These are phyloP conservation scores for Magnaporthales sp. DNA, from an alignment of 2,329 filamentous ascomycete species.

Conservation along the genomic window DNA sequence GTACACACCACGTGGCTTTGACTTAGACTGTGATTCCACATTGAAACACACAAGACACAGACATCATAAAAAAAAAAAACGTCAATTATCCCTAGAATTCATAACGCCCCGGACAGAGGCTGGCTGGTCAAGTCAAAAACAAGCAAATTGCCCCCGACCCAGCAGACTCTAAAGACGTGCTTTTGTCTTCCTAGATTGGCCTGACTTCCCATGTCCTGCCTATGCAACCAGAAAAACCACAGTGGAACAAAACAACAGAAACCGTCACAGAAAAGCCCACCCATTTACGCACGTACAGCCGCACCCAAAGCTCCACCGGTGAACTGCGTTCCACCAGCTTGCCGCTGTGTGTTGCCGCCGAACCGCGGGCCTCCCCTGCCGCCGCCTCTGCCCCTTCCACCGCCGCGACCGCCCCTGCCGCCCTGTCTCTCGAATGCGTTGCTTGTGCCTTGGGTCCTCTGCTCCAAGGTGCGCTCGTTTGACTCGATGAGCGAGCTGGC, in stretches of 20 bases:
- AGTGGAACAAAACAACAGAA: conserved; percentile 2
- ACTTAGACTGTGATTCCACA: not conserved
- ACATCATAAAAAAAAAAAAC: conserved; percentile 1
- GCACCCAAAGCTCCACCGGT: conserved; percentile 71
- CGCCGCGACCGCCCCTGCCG: conserved; percentile 62
- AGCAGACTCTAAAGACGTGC: not conserved
- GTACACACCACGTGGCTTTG: not conserved
- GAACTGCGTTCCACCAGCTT: conserved; percentile 69
- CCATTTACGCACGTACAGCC: conserved; percentile 48
- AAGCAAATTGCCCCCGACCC: conserved; percentile 2
- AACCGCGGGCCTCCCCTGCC: conserved; percentile 52
- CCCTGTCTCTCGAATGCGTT: conserved; percentile 94
- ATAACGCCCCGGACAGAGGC: conserved; percentile 5
- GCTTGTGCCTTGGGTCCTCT: conserved; percentile 89
- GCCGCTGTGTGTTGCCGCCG: conserved; percentile 52
- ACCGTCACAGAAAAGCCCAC: conserved; percentile 1
- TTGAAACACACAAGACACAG: not conserved
- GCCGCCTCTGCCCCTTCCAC: conserved; percentile 55
- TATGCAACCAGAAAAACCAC: not conserved
- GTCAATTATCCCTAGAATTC: conserved; percentile 6
- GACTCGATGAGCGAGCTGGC: conserved; percentile 91
- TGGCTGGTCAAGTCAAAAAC: not conserved
- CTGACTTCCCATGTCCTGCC: conserved; percentile 1
- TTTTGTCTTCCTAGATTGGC: conserved; percentile 6
- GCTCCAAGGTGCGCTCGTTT: conserved; percentile 95